Conservation (phyloP, 768 basidiomycete genomes). For the Pleurotus platypus region DNA sequence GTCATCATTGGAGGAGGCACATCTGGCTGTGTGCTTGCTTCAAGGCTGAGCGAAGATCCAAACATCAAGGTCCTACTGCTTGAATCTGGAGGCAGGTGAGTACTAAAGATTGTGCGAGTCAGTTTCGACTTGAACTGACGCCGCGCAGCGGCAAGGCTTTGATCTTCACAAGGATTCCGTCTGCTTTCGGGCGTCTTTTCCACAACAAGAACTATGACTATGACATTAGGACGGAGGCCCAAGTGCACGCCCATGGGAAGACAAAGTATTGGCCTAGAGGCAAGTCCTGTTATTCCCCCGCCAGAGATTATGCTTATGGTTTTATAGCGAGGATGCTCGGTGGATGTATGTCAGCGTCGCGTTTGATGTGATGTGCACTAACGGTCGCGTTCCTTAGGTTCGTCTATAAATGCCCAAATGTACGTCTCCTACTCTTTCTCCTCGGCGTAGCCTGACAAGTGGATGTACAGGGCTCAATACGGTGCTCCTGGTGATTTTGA, state of each 20-base stretch:
- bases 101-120: neutral
- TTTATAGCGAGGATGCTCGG: conserved; percentile 61
- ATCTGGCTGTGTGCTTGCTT: conserved; percentile 58
- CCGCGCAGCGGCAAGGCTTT: conserved; percentile 39
- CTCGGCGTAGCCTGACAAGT: no score
- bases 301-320: neutral
- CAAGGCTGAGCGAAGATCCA: conserved; percentile 55
- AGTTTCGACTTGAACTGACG: neutral
- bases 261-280: conserved; percentile 66
- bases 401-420: conserved; percentile 63
- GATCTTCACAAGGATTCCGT: conserved; percentile 38
- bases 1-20: conserved; percentile 62
- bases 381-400: conserved; percentile 14
- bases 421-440: conserved; percentile 6
- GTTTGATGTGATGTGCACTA: neutral
- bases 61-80: conserved; percentile 50
- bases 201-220: conserved; percentile 49
- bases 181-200: conserved; percentile 32
- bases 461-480: conserved; percentile 48
- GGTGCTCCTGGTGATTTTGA: conserved; percentile 69
- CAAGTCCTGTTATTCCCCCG: conserved; percentile 18
- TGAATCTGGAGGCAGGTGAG: conserved; percentile 60
- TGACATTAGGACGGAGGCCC: conserved; percentile 53
- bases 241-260: conserved; percentile 42
- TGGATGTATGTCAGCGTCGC: conserved; percentile 52